phyloP scores from a whole-genome alignment of 2,329 filamentous ascomycete species.

The Colletotrichum simmondsii region DNA sequence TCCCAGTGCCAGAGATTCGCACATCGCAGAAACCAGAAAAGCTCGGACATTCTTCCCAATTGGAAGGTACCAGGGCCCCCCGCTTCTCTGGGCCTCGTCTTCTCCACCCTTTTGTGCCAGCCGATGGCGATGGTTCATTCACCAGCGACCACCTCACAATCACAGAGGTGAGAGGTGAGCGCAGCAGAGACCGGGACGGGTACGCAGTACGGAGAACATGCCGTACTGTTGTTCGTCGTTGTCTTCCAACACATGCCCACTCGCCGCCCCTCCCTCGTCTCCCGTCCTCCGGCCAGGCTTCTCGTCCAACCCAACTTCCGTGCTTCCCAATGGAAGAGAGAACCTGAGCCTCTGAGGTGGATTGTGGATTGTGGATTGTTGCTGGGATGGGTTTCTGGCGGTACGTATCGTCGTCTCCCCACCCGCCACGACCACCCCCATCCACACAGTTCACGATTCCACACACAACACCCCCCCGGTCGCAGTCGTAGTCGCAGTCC shows the following conservation, averaged over 20 bases:
- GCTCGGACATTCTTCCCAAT: conserved; percentile 35
- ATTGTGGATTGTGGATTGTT: too few species aligned
- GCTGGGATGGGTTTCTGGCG: background rate
- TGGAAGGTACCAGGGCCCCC: conserved; percentile 31
- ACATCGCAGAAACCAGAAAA: conserved; percentile 26
- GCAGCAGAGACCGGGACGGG: background rate
- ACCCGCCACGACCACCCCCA: background rate
- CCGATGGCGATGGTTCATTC: background rate
- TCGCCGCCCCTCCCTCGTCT: background rate
- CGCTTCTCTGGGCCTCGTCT: conserved; percentile 13
- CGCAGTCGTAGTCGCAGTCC: background rate
- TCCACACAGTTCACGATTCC: background rate
- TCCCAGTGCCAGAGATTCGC: background rate
- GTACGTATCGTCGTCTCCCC: too few species aligned
- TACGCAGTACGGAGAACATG: background rate
- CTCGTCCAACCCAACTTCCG: background rate
- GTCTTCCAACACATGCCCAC: background rate
- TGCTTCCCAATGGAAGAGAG: background rate
- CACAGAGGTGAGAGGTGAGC: background rate
- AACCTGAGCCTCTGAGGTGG: background rate
- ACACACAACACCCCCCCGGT: background rate
- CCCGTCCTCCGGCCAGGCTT: background rate
- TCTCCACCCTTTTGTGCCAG: conserved; percentile 7
- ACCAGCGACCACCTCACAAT: background rate
- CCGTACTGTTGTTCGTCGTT: background rate